These are phyloP conservation scores for Leccinum ambiguum DNA, from an alignment of 1,284 basidiomycete genomes.

Conservation along the genomic window DNA sequence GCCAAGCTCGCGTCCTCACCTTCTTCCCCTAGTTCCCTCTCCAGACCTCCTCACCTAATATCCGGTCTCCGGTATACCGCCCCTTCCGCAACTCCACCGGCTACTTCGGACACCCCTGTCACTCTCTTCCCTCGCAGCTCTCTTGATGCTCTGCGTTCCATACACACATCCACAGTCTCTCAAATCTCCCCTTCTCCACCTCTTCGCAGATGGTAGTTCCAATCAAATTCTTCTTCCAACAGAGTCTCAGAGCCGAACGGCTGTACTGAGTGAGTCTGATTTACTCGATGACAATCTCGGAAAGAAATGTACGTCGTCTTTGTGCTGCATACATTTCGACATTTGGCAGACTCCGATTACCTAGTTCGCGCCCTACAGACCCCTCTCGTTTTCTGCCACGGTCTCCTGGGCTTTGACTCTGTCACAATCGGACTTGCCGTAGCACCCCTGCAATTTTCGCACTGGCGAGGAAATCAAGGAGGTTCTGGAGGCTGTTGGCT, in stretches of 20 bases:
- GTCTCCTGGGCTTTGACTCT: no score
- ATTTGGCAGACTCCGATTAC: constrained; percentile 10
- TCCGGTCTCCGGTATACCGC: no score
- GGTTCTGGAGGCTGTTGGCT: no score
- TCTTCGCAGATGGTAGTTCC: constrained; percentile 54
- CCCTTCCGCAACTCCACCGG: no score
- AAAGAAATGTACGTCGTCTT: constrained; percentile 62
- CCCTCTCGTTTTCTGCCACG: no score
- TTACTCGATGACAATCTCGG: constrained; percentile 51
- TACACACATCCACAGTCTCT: constrained; percentile 38
- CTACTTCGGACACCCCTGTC: no score
- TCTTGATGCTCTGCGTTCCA: constrained; percentile 60
- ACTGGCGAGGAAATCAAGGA: no score
- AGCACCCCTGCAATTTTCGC: no score
- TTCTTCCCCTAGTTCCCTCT: no score
- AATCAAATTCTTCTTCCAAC: constrained; percentile 35
- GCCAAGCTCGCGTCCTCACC: no score
- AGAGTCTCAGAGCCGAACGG: constrained; percentile 45
- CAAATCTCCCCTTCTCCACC: constrained; percentile 21
- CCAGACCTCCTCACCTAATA: no score
- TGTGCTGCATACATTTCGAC: constrained; percentile 6
- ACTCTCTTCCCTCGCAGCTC: constrained; percentile 33
- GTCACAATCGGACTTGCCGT: no score
- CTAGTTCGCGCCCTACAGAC: constrained; percentile 24
- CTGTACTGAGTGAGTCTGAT: constrained; percentile 59